Conservation (phyloP, 768 basidiomycete genomes). For the Dacryopinax spathularia region DNA sequence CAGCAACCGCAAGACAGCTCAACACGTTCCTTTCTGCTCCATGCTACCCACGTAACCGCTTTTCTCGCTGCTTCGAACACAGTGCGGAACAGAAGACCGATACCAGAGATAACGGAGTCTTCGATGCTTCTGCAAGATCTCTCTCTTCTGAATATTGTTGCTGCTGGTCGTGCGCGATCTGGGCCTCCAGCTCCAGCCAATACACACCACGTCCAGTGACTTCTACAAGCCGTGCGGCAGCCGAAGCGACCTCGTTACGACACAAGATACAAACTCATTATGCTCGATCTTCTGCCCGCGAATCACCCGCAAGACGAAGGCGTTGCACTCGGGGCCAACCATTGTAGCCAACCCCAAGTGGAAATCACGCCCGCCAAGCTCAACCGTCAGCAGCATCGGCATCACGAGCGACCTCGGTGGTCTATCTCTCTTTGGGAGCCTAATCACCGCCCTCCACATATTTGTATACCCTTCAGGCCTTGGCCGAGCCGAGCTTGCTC, state of each 20-base stretch:
- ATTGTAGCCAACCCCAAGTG: too few relatives aligned
- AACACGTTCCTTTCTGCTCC: neutral
- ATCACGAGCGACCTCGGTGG: neutral
- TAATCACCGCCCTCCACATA: neutral
- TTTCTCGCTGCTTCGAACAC: neutral
- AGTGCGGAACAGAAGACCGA: neutral
- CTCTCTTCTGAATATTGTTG: neutral
- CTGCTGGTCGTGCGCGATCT: too few relatives aligned
- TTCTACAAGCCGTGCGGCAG: too few relatives aligned
- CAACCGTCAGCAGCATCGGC: too few relatives aligned
- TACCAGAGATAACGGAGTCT: neutral
- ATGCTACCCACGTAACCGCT: neutral
- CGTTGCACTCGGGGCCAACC: too few relatives aligned
- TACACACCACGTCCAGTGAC: too few relatives aligned
- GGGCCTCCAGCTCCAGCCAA: too few relatives aligned
- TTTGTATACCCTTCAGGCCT: neutral
- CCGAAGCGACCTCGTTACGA: too few relatives aligned
- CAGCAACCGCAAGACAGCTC: neutral
- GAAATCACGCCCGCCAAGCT: too few relatives aligned
- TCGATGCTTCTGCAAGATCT: neutral
- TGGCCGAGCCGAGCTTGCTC: neutral
- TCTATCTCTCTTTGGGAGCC: conserved; percentile 2
- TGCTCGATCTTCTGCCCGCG: too few relatives aligned
- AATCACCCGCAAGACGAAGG: too few relatives aligned
- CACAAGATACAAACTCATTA: too few relatives aligned